Percentiles rank a stretch among this genome's conserved stretches.
Conservation (phyloP, 495 filamentous ascomycete species). For the Talaromyces adpressus region DNA sequence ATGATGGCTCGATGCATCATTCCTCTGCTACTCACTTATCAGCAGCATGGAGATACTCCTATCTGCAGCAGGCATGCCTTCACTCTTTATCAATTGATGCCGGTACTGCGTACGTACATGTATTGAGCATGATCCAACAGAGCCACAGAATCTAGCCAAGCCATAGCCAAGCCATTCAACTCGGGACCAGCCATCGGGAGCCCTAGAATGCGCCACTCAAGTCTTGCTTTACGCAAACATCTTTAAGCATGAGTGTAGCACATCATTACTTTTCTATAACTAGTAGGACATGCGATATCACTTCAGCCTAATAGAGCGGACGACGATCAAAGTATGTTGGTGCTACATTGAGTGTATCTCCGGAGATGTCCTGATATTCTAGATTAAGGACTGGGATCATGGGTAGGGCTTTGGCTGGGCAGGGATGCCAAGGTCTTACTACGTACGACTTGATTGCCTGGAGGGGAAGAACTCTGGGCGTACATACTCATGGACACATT, state of each 20-base stretch:
- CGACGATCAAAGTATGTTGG: not conserved
- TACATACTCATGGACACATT: too few relatives aligned
- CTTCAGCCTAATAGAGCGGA: too few relatives aligned
- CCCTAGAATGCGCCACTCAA: conserved; percentile 2
- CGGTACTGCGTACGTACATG: too few relatives aligned
- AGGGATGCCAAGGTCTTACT: not conserved
- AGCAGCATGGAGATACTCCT: not conserved
- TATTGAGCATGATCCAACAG: too few relatives aligned
- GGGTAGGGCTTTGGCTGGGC: not conserved
- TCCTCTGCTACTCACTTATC: not conserved
- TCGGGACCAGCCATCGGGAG: not conserved
- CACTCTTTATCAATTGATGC: too few relatives aligned
- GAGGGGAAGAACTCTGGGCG: not conserved
- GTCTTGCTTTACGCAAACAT: not conserved
- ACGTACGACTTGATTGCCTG: too few relatives aligned
- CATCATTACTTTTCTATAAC: not conserved
- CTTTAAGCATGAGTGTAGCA: not conserved
- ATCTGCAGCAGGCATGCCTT: not conserved
- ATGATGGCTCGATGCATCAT: not conserved
- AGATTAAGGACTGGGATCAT: not conserved
- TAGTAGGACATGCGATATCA: not conserved
- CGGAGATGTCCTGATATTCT: not conserved
- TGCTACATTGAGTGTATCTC: not conserved
- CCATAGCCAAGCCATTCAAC: not conserved
- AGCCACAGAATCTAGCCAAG: not conserved